These are phyloP conservation scores for Diaporthe destruens DNA, from an alignment of 2,329 filamentous ascomycete genomes.

Conservation along the genomic window DNA sequence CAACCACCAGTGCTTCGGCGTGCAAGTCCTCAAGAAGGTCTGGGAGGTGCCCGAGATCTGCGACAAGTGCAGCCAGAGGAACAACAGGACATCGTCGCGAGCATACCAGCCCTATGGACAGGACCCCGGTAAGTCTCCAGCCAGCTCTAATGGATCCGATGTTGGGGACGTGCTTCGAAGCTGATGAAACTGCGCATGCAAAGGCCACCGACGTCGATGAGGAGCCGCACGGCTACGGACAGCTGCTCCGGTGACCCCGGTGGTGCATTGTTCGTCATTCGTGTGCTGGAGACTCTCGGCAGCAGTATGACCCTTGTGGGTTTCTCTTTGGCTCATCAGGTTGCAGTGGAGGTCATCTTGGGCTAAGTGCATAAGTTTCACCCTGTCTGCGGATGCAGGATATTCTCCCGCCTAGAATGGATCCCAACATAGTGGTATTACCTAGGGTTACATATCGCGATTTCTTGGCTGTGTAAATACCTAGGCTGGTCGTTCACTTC, in stretches of 20 bases:
- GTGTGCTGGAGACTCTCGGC: background rate
- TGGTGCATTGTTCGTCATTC: constrained; percentile 3
- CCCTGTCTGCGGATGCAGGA: background rate
- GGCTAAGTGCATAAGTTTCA: background rate
- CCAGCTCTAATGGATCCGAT: background rate
- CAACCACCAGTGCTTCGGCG: constrained; percentile 75
- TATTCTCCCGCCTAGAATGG: background rate
- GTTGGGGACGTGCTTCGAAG: background rate
- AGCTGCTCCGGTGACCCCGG: constrained; percentile 1
- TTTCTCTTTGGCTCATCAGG: background rate
- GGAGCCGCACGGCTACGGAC: constrained; percentile 22
- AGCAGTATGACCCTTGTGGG: background rate
- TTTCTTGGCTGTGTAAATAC: background rate
- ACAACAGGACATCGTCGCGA: constrained; percentile 40
- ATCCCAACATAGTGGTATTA: background rate
- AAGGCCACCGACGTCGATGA: constrained; percentile 34
- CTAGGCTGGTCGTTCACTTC: background rate
- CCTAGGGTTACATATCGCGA: background rate
- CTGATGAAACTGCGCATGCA: constrained; percentile 1
- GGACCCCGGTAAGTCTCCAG: constrained; percentile 20
- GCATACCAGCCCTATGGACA: constrained; percentile 32
- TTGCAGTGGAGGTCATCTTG: background rate
- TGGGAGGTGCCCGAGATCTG: constrained; percentile 69
- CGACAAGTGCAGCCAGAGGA: constrained; percentile 55
- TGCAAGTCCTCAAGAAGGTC: constrained; percentile 73